phyloP scores from a whole-genome alignment of 345 rosid genomes.

The Sonneratia alba region DNA sequence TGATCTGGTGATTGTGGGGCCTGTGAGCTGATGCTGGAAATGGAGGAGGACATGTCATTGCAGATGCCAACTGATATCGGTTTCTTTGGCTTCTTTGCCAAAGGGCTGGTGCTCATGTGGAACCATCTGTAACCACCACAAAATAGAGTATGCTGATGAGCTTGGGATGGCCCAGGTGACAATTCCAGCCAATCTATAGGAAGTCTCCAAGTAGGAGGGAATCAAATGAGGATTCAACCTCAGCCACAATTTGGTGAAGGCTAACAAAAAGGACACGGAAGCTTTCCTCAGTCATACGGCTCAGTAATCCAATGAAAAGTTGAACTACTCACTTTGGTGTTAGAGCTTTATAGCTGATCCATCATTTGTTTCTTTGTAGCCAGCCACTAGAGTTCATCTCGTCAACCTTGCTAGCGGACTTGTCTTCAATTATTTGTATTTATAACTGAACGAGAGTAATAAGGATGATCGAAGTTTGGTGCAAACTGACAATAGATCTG shows the following conservation, averaged over 20 bases:
- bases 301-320: neutral
- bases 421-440: no score
- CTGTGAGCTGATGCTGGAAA: neutral
- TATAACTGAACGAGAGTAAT: no score
- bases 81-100: constrained; percentile 4
- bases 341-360: no score
- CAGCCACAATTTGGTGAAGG: constrained; percentile 9
- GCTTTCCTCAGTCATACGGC: neutral
- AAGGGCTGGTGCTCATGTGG: constrained; percentile 2
- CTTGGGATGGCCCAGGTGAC: neutral
- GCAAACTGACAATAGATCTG: no score
- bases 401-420: no score
- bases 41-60: neutral
- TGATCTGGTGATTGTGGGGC: neutral
- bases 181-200: constrained; percentile 1
- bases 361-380: no score
- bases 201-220: neutral
- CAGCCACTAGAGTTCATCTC: no score
- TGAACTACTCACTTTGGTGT: neutral
- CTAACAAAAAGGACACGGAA: no score
- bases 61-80: neutral
- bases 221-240: constrained; percentile 7
- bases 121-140: constrained; percentile 6
- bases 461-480: no score
- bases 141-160: neutral